These are phyloP conservation scores for Strobilomyces dryophilus DNA, from an alignment of 768 basidiomycete genomes.

Conservation along the genomic window DNA sequence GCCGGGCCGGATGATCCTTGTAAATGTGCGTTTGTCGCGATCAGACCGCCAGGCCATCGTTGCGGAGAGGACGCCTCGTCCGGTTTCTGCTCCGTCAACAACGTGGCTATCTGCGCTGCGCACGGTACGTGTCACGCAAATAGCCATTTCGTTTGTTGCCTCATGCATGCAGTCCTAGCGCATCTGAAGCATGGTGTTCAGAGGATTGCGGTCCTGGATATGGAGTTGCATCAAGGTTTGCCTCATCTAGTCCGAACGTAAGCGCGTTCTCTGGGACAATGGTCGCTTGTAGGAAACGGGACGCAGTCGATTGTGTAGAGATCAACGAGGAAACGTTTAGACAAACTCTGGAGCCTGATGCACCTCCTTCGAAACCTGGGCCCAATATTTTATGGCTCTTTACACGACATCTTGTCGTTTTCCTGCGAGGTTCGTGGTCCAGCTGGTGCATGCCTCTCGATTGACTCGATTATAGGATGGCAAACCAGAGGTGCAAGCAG, in stretches of 20 bases:
- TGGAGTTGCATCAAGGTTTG: constrained; percentile 43
- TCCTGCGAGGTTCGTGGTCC: constrained; percentile 72
- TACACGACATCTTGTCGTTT: constrained; percentile 92
- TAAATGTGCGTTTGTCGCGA: constrained; percentile 69
- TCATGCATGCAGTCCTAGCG: constrained; percentile 44
- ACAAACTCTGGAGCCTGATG: constrained; percentile 54
- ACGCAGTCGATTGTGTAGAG: constrained; percentile 89
- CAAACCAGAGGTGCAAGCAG: constrained; percentile 75
- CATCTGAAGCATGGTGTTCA: constrained; percentile 76
- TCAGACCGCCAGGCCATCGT: constrained; percentile 92
- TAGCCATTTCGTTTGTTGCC: not conserved
- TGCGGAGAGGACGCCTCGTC: constrained; percentile 87
- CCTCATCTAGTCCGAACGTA: not conserved
- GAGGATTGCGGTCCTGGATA: constrained; percentile 83
- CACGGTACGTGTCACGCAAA: constrained; percentile 55
- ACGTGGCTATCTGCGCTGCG: constrained; percentile 85
- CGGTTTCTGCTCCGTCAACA: constrained; percentile 96
- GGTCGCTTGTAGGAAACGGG: constrained; percentile 65
- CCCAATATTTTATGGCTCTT: constrained; percentile 81
- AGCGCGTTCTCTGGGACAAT: not conserved
- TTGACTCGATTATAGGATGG: constrained; percentile 57
- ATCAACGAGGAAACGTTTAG: constrained; percentile 86
- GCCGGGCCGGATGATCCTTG: constrained; percentile 10
- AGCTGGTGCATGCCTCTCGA: not conserved
- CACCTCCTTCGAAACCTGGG: constrained; percentile 34